Conservation (phyloP, 176 grass and related monocot species). For the Bolboschoenus planiculmis region DNA sequence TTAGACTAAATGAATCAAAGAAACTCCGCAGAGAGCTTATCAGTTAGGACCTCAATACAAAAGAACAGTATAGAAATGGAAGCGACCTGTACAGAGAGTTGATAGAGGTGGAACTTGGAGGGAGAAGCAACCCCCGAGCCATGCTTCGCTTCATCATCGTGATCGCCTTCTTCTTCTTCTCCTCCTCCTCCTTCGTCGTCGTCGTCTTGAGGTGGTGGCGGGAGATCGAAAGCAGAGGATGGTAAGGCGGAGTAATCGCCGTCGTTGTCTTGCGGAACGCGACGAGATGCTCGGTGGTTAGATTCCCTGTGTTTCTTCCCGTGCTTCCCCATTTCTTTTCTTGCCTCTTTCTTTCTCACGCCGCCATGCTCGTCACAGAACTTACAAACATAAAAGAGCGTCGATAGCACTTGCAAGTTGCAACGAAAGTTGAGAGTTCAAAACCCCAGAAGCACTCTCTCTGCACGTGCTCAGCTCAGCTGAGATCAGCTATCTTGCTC, state of each 20-base stretch:
- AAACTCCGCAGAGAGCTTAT: constrained; percentile 15
- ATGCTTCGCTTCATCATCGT: background rate
- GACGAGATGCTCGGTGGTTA: constrained; percentile 38
- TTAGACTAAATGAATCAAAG: background rate
- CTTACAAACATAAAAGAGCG: background rate
- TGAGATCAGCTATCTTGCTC: too few species aligned
- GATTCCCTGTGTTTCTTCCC: constrained; percentile 66
- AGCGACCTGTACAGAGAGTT: constrained; percentile 73
- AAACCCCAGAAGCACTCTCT: background rate
- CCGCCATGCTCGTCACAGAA: background rate
- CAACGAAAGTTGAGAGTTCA: background rate
- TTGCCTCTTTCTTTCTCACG: background rate
- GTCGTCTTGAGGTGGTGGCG: constrained; percentile 15
- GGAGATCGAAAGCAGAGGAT: constrained; percentile 18
- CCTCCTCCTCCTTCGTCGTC: constrained; percentile 23
- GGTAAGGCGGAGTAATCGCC: constrained; percentile 22
- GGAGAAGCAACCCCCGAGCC: constrained; percentile 15
- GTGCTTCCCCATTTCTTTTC: constrained; percentile 75
- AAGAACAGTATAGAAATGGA: background rate
- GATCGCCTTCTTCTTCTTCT: background rate
- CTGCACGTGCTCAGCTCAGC: background rate
- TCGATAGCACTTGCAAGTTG: background rate
- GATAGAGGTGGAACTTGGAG: constrained; percentile 85
- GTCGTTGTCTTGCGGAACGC: constrained; percentile 16
- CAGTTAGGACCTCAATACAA: constrained; percentile 14